Conservation (phyloP, 2,329 filamentous ascomycete genomes). For the Phaeosphaeria sp. region DNA sequence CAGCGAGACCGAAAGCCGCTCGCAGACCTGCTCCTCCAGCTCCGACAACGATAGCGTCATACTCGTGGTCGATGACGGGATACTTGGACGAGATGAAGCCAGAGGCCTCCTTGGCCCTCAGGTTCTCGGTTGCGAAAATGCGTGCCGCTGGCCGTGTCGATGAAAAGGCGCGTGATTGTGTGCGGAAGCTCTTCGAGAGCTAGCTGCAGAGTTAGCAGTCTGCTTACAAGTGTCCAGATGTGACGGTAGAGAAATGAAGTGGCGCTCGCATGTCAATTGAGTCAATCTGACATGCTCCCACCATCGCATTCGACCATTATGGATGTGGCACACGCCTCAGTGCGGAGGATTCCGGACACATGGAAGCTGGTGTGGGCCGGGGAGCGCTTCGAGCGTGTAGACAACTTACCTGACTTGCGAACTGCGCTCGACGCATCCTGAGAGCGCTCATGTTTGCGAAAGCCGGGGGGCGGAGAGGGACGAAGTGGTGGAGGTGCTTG, state of each 20-base stretch:
- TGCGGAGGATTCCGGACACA: constrained; percentile 31
- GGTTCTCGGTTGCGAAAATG: constrained; percentile 83
- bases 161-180: constrained; percentile 80
- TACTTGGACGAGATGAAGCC: constrained; percentile 89
- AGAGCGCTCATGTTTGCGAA: constrained; percentile 48
- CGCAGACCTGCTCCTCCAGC: constrained; percentile 82
- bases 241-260: neutral
- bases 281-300: neutral
- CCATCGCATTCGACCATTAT: neutral
- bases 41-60: constrained; percentile 94
- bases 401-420: constrained; percentile 47
- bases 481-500: constrained; percentile 25
- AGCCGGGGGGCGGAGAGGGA: constrained; percentile 37
- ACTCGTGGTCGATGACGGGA: constrained; percentile 97
- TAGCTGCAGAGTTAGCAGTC: constrained; percentile 51
- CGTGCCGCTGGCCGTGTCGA: constrained; percentile 82
- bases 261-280: neutral
- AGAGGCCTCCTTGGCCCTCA: constrained; percentile 92
- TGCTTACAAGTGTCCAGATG: constrained; percentile 2
- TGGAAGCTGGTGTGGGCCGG: constrained; percentile 15
- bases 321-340: constrained; percentile 26
- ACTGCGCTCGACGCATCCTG: constrained; percentile 48
- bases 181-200: constrained; percentile 69
- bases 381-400: constrained; percentile 16
- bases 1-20: constrained; percentile 83